Percentiles rank a stretch among this genome's conserved stretches.
Conservation (phyloP, 2,329 filamentous ascomycete genomes). For the Colletotrichum somersetense region DNA sequence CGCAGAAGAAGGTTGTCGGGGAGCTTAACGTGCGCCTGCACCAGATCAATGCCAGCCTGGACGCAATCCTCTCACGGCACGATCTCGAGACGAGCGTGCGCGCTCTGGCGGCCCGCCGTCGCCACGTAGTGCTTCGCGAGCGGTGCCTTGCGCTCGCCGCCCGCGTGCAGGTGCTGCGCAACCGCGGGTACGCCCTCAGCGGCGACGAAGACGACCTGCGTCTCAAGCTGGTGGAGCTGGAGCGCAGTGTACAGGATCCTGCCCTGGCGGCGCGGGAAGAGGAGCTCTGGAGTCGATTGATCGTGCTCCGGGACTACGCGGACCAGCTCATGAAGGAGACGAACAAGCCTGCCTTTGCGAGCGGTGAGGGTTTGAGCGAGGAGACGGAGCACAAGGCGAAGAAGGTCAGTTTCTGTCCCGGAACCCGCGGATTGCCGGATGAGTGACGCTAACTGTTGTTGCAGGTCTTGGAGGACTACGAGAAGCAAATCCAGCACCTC, state of each 20-base stretch:
- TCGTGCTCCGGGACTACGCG: conserved; percentile 79
- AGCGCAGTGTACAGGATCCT: conserved; percentile 79
- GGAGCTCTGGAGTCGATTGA: conserved; percentile 87
- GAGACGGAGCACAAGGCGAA: conserved; percentile 79
- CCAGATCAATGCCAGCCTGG: conserved; percentile 81
- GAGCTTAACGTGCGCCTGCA: conserved; percentile 80
- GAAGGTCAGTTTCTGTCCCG: conserved; percentile 67
- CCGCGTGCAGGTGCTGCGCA: conserved; percentile 83
- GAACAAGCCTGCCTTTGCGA: conserved; percentile 72
- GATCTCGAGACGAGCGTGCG: conserved; percentile 82
- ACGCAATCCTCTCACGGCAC: conserved; percentile 79
- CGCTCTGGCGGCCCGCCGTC: conserved; percentile 77
- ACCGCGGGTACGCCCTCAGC: conserved; percentile 84
- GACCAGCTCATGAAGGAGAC: conserved; percentile 80
- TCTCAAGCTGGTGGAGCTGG: conserved; percentile 76
- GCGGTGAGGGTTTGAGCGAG: conserved; percentile 72
- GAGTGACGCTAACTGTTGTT: conserved; percentile 40
- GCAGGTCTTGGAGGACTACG: conserved; percentile 84
- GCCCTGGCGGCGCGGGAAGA: conserved; percentile 81
- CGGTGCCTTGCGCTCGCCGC: conserved; percentile 81
- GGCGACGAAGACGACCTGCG: conserved; percentile 83
- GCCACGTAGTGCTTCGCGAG: conserved; percentile 79
- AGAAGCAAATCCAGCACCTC: conserved; percentile 82
- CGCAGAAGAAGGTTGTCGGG: conserved; percentile 77
- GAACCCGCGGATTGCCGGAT: not conserved